A percentile compares a stretch with the other conserved stretches of the same genome.
phyloP scores from a whole-genome alignment of 352 stramenopile genomes.

The Pythium guiyangense region DNA sequence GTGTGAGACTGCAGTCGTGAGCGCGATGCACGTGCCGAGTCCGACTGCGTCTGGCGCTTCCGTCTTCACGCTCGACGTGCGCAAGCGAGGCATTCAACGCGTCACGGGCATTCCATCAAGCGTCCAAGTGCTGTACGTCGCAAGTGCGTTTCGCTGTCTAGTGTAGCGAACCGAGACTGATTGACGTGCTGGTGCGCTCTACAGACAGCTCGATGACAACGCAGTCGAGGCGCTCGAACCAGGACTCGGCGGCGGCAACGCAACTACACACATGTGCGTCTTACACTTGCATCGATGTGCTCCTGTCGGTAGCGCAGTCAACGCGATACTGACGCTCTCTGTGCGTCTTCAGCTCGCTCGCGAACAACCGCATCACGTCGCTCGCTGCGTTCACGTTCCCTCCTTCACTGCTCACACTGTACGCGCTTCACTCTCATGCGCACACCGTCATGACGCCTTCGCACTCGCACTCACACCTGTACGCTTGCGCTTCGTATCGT shows the following conservation, averaged over 20 bases:
- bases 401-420: conserved; percentile 23
- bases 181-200: neutral
- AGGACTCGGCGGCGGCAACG: neutral
- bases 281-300: neutral
- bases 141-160: no score
- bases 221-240: conserved; percentile 4
- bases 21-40: no score
- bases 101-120: conserved; percentile 28
- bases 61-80: conserved; percentile 20
- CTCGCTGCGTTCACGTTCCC: conserved; percentile 24
- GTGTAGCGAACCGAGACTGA: neutral
- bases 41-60: conserved; percentile 7
- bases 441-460: no score
- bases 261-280: conserved; percentile 8
- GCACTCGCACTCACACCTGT: neutral
- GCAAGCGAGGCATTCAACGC: conserved; percentile 17
- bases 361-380: conserved; percentile 25
- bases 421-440: conserved; percentile 4
- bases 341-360: conserved; percentile 20
- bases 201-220: conserved; percentile 11
- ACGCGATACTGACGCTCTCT: neutral
- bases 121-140: conserved; percentile 14
- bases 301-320: neutral
- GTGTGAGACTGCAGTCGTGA: conserved; percentile 23
- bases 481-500: neutral